Evolutionary conservation across 345 rosid species (phyloP), one percentile per base, ranked within the genome.

Genomic region (Microthlaspi erraticum): DNA sequence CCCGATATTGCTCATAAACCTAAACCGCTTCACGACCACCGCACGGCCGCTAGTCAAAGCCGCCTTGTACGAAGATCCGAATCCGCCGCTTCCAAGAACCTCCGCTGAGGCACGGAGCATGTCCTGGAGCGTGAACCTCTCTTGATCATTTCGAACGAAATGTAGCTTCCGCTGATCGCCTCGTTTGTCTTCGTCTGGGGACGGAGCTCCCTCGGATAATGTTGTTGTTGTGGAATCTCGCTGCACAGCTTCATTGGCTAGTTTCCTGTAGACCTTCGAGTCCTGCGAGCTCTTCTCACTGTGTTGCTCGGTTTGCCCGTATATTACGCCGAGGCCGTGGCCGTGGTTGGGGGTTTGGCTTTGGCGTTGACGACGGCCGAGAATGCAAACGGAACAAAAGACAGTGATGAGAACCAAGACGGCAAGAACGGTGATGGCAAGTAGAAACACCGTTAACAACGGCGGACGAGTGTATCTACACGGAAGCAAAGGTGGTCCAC

Each of bases 21-120:
- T 83, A 66, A 87, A 86, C 81, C 98, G 83, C 72, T 86, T 93
- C 64, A 90, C 97, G 1, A 82, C 97, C 81, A 91, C 77, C 11
- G 91, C 82, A 0, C 81, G 79, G 0, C 92, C 91, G 7, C 72
- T 75, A 32, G 63, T 19, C 9, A 90, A 63, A 6, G 85, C 80
- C 3, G 97, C 94, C 77, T 93, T 93, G 55, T 88, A 93, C 7
- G 92, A 86, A 1, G 98, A 86, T 46, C 98, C 96, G 0, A 90
- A 86, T 37, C 77, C 80, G 2, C 94, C 91, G 60, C 87, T 88
- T 0, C 98, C 97, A 67, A 93, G 57, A 14, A 85, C 83, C 79
- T 91, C 91, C 4, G 97, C 97, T 0, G 96, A 87, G 0, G 97
- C 89, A 59, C 91, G 81, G 2, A 91, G 94, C 64, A 91, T 75